Evolutionary conservation across 208 protist species (phyloP).

Genomic region (Acanthamoeba castellanii): DNA sequence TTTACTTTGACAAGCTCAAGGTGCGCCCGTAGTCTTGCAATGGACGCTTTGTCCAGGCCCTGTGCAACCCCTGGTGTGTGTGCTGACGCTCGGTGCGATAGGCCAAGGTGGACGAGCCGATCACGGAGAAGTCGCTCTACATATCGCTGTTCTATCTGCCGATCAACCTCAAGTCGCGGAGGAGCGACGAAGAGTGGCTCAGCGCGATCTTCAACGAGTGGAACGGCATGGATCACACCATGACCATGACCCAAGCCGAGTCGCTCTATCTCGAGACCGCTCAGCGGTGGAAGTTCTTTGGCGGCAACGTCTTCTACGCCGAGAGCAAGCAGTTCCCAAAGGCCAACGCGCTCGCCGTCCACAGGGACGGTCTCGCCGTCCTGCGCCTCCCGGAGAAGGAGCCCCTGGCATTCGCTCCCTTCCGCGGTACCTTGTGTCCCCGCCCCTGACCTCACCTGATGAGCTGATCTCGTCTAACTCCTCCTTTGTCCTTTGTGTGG

Average conservation of each 20-base stretch:
- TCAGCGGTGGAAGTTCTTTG: conserved; percentile 10
- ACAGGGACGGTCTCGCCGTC: conserved; percentile 21
- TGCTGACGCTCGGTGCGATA: neutral
- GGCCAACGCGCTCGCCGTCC: neutral
- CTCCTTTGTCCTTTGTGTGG: neutral
- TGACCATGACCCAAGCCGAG: neutral
- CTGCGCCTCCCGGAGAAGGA: conserved; percentile 5
- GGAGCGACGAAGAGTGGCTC: conserved; percentile 15
- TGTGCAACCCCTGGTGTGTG: neutral
- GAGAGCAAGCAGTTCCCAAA: conserved; percentile 35
- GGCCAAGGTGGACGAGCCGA: neutral
- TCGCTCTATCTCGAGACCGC: neutral
- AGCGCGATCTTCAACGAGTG: conserved; percentile 26
- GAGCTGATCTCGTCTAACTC: neutral
- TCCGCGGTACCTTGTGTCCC: neutral
- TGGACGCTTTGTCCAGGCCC: no score
- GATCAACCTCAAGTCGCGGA: neutral
- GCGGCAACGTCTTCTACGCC: conserved; percentile 12
- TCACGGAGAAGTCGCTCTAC: neutral
- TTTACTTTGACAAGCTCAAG: conserved; percentile 37
- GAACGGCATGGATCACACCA: neutral
- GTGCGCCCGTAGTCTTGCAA: neutral
- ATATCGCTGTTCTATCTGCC: neutral
- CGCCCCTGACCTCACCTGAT: no score
- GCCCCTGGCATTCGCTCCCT: conserved; percentile 27